Conservation (phyloP, 2,329 filamentous ascomycete genomes). For the Scedosporium aurantiacum region DNA sequence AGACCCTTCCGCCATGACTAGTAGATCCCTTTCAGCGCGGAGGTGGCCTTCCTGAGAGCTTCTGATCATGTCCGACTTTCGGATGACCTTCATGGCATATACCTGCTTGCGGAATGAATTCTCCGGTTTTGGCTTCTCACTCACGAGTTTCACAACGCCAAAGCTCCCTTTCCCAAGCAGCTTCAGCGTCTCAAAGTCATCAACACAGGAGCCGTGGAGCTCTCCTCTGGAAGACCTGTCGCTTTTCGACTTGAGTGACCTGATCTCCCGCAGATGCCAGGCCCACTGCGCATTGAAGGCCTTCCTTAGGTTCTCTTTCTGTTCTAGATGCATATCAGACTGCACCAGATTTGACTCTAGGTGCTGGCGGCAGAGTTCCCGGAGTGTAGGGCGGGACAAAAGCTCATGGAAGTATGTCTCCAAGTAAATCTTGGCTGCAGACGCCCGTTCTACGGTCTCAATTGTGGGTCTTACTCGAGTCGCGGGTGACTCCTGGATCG, state of each 20-base stretch:
- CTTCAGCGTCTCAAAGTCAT: conserved; percentile 64
- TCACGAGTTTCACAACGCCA: conserved; percentile 78
- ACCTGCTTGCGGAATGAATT: conserved; percentile 37
- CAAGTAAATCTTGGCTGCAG: conserved; percentile 74
- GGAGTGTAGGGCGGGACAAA: conserved; percentile 32
- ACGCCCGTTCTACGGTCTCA: conserved; percentile 62
- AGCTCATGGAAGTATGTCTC: conserved; percentile 76
- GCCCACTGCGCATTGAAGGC: conserved; percentile 59
- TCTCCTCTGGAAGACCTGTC: conserved; percentile 12
- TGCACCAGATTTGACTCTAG: conserved; percentile 43
- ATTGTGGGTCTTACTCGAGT: conserved; percentile 22
- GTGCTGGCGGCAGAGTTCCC: conserved; percentile 20
- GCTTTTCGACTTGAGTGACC: conserved; percentile 56
- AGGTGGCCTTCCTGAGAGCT: conserved; percentile 89
- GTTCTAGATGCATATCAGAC: conserved; percentile 38
- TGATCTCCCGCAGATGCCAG: conserved; percentile 61
- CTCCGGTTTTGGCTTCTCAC: conserved; percentile 39
- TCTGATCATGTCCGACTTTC: conserved; percentile 84
- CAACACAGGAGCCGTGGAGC: conserved; percentile 10
- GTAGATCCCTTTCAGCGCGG: conserved; percentile 80
- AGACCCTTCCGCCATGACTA: conserved; percentile 80
- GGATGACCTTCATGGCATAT: conserved; percentile 95
- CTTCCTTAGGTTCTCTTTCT: conserved; percentile 41
- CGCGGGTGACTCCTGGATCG: conserved; percentile 21
- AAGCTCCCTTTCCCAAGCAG: conserved; percentile 90